Base-by-base conservation (phyloP, 768 basidiomycete species). In the Termitomyces titanicus region DNA sequence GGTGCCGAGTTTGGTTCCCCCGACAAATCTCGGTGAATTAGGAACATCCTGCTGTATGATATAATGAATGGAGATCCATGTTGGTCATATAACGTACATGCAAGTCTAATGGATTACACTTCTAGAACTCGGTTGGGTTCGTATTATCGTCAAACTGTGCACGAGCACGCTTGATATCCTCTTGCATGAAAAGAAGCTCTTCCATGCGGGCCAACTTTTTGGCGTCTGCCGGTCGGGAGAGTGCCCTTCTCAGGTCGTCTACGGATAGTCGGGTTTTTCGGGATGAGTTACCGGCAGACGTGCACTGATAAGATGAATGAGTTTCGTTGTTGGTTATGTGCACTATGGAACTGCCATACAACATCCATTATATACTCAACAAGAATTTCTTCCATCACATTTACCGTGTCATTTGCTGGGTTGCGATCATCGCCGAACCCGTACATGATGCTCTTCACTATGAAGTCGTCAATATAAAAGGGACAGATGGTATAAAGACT, bases 141-240 rank as follows among this genome's bases (percentile, higher is more conserved):
- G 73, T 70, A 27, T 73, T 68, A 46, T 77, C 77, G 9, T 71
- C 83, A 60, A 93, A 93, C 64, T 92, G 87, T 11, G 84, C 85
- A 43, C 88, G 81, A 4, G 92, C 93, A 9, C 92, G 84, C 67
- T 93, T 91, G 70, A 95, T 94, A 63, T 94, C 93, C 66, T 93
- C 92, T 67, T 94, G 91, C 88, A 94, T 92, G 75, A 92, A 93
- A 33, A 95, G 66, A 34, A 96, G 72, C 66, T 96, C 94, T 68
- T 96, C 93, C 84, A 95, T 86, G 53, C 94, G 79, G 17, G 93
- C 92, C 22, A 95, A 80, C 68, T 95, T 95, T 72, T 94, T 94
- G 31, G 89, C 86, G 64, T 95, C 94, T n/a, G 89, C 89, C 3
- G 89, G 87, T 47, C 86, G 78, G 25, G 91, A 90, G 22, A 96